A percentile compares a stretch with the other conserved stretches of the same genome.
Evolutionary conservation across 257 asterid species (phyloP).

Genomic region (Capsicum chinense): DNA sequence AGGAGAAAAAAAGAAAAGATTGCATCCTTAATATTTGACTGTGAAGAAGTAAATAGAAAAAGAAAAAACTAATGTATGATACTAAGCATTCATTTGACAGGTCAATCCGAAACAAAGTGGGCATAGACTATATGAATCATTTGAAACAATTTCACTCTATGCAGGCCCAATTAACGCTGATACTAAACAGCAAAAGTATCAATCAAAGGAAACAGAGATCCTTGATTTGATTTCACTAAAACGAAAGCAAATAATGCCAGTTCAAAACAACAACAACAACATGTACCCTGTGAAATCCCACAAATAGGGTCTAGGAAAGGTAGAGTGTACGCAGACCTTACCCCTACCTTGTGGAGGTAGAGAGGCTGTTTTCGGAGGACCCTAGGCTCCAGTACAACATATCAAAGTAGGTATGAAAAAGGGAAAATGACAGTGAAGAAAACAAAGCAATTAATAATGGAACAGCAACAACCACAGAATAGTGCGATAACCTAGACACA

Average conservation of each 20-base stretch:
- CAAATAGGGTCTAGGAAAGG: no score
- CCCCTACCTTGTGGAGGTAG: no score
- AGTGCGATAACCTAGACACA: no score
- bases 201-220: slow-evolving; percentile 11
- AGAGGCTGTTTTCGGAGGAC: no score
- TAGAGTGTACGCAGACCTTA: no score
- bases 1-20: background rate
- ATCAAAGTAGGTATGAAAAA: no score
- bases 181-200: background rate
- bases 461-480: no score
- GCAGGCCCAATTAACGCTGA: background rate
- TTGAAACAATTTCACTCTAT: background rate
- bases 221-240: slow-evolving; percentile 16
- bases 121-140: background rate
- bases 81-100: background rate
- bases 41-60: background rate
- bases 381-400: no score
- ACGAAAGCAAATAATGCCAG: background rate
- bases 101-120: background rate
- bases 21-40: background rate
- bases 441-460: no score
- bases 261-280: no score
- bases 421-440: no score
- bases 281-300: no score
- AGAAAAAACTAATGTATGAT: background rate